These are phyloP conservation scores for Ballota nigra DNA, from an alignment of 257 asterid genomes.

Conservation along the genomic window DNA sequence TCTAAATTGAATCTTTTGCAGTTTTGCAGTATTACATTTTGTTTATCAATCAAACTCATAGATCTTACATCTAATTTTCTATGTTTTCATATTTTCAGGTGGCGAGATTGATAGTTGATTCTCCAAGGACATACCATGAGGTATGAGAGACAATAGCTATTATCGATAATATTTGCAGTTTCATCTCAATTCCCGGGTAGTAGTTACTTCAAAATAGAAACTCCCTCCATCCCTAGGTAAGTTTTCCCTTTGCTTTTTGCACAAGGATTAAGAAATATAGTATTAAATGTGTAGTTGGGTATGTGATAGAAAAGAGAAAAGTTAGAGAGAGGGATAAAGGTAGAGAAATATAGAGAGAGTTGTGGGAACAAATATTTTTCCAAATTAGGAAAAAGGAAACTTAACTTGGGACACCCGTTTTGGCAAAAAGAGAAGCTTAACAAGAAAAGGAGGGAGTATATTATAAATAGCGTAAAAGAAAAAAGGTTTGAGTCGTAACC, in stretches of 20 bases:
- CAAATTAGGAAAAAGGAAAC: too few relatives aligned
- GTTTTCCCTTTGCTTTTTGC: too few relatives aligned
- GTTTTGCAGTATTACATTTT: slow-evolving; percentile 6
- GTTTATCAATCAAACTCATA: slow-evolving; percentile 16
- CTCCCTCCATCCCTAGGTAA: too few relatives aligned
- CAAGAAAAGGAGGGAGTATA: not conserved
- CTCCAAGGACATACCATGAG: slow-evolving; percentile 95
- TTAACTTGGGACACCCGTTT: too few relatives aligned
- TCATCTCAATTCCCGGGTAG: not conserved
- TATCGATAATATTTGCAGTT: not conserved
- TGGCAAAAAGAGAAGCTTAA: too few relatives aligned
- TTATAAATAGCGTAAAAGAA: not conserved
- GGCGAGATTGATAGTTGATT: slow-evolving; percentile 84
- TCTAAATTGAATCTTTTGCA: slow-evolving; percentile 3
- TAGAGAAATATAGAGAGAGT: too few relatives aligned
- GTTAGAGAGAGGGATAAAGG: too few relatives aligned
- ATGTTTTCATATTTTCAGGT: slow-evolving; percentile 57
- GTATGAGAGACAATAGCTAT: slow-evolving; percentile 38
- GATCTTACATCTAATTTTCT: slow-evolving; percentile 21
- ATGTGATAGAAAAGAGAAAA: too few relatives aligned
- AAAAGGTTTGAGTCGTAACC: not conserved
- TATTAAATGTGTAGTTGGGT: too few relatives aligned
- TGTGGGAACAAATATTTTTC: too few relatives aligned
- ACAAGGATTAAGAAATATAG: too few relatives aligned
- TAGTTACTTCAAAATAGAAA: not conserved